Conservation (phyloP, 2,329 filamentous ascomycete genomes). For the Geosmithia putterillii region DNA sequence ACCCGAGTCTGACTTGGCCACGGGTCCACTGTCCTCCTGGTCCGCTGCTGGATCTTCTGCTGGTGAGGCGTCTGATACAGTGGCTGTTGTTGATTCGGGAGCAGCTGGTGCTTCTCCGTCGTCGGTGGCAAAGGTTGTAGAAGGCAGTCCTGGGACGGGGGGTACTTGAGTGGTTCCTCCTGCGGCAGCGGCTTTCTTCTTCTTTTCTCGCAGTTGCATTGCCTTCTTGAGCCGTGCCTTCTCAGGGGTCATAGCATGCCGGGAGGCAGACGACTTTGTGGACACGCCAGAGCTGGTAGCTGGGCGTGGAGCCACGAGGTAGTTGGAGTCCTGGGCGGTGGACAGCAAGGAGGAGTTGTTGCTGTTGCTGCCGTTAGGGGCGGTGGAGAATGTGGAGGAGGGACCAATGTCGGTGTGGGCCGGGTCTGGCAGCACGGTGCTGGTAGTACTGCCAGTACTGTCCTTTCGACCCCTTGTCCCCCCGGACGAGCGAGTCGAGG, state of each 20-base stretch:
- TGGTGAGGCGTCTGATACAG: not conserved
- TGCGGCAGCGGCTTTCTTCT: slow-evolving; percentile 33
- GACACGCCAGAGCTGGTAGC: slow-evolving; percentile 32
- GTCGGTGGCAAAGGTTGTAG: not conserved
- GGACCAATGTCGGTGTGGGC: slow-evolving; percentile 21
- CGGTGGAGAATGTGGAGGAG: slow-evolving; percentile 22
- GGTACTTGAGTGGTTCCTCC: slow-evolving; percentile 5
- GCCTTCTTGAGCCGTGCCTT: slow-evolving; percentile 92
- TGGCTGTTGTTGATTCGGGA: not conserved
- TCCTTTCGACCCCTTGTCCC: no score
- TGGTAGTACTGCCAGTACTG: not conserved
- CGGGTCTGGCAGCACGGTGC: slow-evolving; percentile 9
- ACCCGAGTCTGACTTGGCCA: slow-evolving; percentile 40
- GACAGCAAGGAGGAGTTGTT: slow-evolving; percentile 14
- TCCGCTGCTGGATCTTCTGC: not conserved
- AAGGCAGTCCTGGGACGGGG: not conserved
- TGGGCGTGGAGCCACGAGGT: slow-evolving; percentile 17
- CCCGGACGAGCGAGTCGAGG: no score
- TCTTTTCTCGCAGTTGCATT: slow-evolving; percentile 77
- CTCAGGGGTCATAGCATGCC: slow-evolving; percentile 62
- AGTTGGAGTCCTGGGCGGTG: slow-evolving; percentile 17
- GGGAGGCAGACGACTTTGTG: slow-evolving; percentile 28
- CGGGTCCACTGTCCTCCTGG: slow-evolving; percentile 15
- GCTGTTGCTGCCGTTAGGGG: not conserved
- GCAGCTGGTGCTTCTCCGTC: not conserved